Evolutionary conservation across 2,329 filamentous ascomycete genomes (phyloP), one percentile per base, ranked within the genome.

Genomic region (Clarireedia homoeocarpa): DNA sequence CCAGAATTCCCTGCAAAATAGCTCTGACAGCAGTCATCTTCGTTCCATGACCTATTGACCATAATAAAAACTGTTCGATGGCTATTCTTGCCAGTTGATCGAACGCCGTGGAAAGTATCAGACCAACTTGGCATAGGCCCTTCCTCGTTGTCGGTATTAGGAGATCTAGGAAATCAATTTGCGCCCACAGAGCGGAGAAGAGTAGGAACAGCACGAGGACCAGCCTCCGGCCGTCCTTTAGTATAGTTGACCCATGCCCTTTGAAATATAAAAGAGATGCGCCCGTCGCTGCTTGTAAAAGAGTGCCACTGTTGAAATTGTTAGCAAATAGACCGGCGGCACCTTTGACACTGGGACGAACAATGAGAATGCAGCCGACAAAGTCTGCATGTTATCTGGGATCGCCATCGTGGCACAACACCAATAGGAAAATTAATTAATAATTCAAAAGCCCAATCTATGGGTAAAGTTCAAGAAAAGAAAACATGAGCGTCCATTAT

Each of bases 221-320:
- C 67, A 71, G 69, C 68, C 69, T 69, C 66, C 64, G 67, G 62
- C 67, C 63, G 63, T 70, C 67, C 64, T 68, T 61, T 54, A 66
- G 64, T 42, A 69, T 53, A 40, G 59, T 64, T 45, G 63, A 59
- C 42, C 61, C 66, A 69, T 69, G 61, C 50, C 64, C 65, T 53
- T 60, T 66, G 44, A 57, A 62, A 55, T 64, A 67, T 53, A 67
- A 48, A 54, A 69, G 62, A 58, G 67, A 58, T 17, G 65, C 63
- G 51, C 64, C 66, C 14, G 62, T 55, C 39, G 67, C 65, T 55
- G 66, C 65, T 51, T 67, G 63, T 39, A 70, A 61, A 56, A 71
- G 54, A 48, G 68, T 66, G 48, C 69, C 69, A 65, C 69, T 70
- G 51, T 44, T 51, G 4, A 46, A 10, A 46, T 46, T 46, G 39